Evolutionary conservation across 805 yeast genomes (phyloP).

Genomic region (Millerago galiae): DNA sequence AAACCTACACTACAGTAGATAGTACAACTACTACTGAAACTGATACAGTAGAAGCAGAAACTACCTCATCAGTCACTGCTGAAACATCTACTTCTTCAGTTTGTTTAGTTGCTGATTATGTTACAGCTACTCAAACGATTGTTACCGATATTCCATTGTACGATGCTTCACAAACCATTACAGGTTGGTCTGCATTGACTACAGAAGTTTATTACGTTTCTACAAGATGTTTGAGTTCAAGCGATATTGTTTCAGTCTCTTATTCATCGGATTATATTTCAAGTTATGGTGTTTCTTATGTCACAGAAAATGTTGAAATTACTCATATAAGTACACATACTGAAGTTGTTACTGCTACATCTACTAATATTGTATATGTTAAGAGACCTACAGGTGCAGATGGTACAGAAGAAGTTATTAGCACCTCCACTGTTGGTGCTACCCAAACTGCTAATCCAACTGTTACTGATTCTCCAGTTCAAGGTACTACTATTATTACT

Average conservation of each 20-base stretch:
- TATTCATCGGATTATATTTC: slow-evolving; percentile 16
- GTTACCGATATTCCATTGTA: slow-evolving; percentile 20
- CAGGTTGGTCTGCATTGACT: slow-evolving; percentile 18
- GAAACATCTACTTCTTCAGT: slow-evolving; percentile 14
- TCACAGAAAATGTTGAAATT: slow-evolving; percentile 16
- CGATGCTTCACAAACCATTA: slow-evolving; percentile 13
- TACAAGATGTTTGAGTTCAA: slow-evolving; percentile 18
- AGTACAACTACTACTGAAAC: not conserved
- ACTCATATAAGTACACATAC: slow-evolving; percentile 20
- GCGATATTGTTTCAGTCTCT: slow-evolving; percentile 14
- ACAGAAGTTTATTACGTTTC: slow-evolving; percentile 13
- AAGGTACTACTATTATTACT: slow-evolving; percentile 1
- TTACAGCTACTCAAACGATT: slow-evolving; percentile 17
- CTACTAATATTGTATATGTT: slow-evolving; percentile 16
- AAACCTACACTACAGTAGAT: not conserved
- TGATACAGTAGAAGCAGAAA: not conserved
- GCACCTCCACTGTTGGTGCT: slow-evolving; percentile 2
- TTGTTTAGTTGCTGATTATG: slow-evolving; percentile 20
- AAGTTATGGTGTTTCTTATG: slow-evolving; percentile 16
- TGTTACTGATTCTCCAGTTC: not conserved
- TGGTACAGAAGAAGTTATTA: slow-evolving; percentile 4
- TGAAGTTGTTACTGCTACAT: slow-evolving; percentile 14
- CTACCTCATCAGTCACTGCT: slow-evolving; percentile 8
- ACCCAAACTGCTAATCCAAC: not conserved
- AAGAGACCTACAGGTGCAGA: slow-evolving; percentile 1